Conservation (phyloP, 108 stramenopile species). For the Nitzschia palea region DNA sequence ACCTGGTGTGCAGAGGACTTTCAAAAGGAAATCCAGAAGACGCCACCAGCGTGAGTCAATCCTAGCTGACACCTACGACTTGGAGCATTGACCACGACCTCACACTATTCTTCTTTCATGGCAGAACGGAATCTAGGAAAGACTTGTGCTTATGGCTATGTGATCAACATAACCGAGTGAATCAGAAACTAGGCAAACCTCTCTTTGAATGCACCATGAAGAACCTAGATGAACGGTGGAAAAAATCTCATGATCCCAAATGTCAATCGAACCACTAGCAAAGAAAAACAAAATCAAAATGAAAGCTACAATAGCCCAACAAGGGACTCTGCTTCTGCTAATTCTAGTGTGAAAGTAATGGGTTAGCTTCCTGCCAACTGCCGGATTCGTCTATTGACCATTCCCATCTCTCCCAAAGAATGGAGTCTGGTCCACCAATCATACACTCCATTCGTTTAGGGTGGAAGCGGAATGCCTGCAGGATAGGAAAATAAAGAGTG, state of each 20-base stretch:
- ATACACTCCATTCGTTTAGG: constrained; percentile 55
- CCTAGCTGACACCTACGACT: background rate
- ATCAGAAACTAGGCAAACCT: constrained; percentile 79
- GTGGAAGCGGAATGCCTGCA: constrained; percentile 39
- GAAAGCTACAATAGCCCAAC: no score
- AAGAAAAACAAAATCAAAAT: no score
- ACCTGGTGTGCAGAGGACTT: constrained; percentile 81
- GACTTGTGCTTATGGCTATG: constrained; percentile 85
- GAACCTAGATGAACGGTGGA: constrained; percentile 83
- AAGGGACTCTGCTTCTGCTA: no score
- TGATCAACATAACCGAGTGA: constrained; percentile 85
- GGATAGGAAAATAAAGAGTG: background rate
- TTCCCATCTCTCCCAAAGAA: constrained; percentile 69
- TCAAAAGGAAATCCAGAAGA: constrained; percentile 61
- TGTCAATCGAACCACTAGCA: constrained; percentile 39
- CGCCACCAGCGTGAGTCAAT: constrained; percentile 56
- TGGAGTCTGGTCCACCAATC: constrained; percentile 48
- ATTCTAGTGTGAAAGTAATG: constrained; percentile 29
- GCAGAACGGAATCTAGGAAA: constrained; percentile 63
- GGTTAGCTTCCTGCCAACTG: constrained; percentile 14
- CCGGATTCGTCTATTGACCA: constrained; percentile 26
- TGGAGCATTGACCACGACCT: constrained; percentile 7
- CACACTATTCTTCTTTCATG: background rate
- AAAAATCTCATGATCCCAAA: constrained; percentile 66
- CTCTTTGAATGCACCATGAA: constrained; percentile 71